Base-by-base conservation (phyloP, 2,329 filamentous ascomycete species). In the Paracorniculantispora psalliotae region DNA sequence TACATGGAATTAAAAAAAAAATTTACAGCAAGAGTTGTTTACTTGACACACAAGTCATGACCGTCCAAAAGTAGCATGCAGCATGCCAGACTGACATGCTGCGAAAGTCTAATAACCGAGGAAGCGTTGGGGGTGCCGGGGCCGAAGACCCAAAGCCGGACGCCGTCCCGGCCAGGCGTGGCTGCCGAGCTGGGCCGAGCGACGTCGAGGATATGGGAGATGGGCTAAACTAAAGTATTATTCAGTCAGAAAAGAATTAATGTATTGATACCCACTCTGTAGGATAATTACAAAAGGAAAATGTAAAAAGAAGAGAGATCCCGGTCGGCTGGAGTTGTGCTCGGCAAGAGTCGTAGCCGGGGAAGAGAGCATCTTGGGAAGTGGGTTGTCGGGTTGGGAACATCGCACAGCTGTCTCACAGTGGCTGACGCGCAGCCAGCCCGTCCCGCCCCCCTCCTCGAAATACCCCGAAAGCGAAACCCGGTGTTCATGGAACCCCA, bases 81-180 rank as follows among this genome's bases (percentile, higher is more conserved):
- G 28, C 39, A 33, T 35, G 10, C n/a, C 52, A 35, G 23, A n/a
- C 4, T 25, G 51, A 8, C 23, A 6, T 28, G 17, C 12, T 17
- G 21, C 17, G 12, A 49, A 57, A 57, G 43, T 39, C 35, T 51
- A 57, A 26, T 57, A 50, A 47, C 55, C 55, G 55, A 57, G 55
- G 55, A 57, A 57, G 55, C 25, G 37, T 43, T 49, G 54, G 33
- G 21, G 41, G 21, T 50, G 25, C 55, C 55, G 55, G 55, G 44
- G 55, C 55, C 55, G 55, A 51, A 37, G 41, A 44, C 8, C 25
- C 33, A 49, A 48, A 49, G 41, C 47, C 55, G 55, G 55, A 44
- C 25, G 37, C 55, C 46, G 55, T 51, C 37, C 37, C 55, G n/a
- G n/a, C n/a, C n/a, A n/a, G n/a, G n/a, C 37, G 55, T 48, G 23